These are phyloP conservation scores for Dactylellina haptotyla DNA, from an alignment of 2,329 filamentous ascomycete genomes.

Conservation along the genomic window DNA sequence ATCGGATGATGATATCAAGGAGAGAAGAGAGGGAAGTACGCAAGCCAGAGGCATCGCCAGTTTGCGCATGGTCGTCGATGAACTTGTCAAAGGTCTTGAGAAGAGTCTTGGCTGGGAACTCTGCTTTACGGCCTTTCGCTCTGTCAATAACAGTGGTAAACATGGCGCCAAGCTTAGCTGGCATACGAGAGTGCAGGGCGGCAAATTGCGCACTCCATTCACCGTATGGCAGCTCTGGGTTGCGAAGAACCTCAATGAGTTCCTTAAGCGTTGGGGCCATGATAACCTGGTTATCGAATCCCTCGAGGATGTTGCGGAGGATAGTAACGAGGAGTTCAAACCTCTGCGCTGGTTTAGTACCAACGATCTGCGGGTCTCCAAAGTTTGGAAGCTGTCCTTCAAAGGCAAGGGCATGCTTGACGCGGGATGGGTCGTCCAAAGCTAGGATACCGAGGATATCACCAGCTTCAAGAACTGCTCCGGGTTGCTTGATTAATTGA, in stretches of 20 bases:
- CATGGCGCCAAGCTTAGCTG: constrained; percentile 84
- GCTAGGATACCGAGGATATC: constrained; percentile 98
- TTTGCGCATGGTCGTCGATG: constrained; percentile 82
- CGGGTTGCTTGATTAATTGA: constrained; percentile 98
- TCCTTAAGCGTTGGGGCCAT: constrained; percentile 88
- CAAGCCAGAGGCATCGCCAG: constrained; percentile 77
- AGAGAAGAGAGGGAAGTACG: constrained; percentile 79
- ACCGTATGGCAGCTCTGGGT: constrained; percentile 91
- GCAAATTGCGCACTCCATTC: constrained; percentile 97
- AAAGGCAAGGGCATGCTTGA: constrained; percentile 96
- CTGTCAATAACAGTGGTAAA: constrained; percentile 88
- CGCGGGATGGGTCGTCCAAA: constrained; percentile 91
- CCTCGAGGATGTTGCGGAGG: constrained; percentile 85
- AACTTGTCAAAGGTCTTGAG: constrained; percentile 86
- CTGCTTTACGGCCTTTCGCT: constrained; percentile 77
- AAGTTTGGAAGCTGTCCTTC: constrained; percentile 87
- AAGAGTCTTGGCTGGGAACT: constrained; percentile 92
- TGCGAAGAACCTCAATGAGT: constrained; percentile 86
- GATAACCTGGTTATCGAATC: constrained; percentile 97
- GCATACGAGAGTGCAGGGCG: constrained; percentile 96
- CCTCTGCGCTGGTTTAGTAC: constrained; percentile 88
- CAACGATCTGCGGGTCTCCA: constrained; percentile 85
- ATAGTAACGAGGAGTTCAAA: constrained; percentile 81
- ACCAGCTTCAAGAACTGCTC: constrained; percentile 95
- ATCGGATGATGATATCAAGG: constrained; percentile 78